These are phyloP conservation scores for Rhinocladiella similis DNA, from an alignment of 2,329 filamentous ascomycete species.

Conservation along the genomic window DNA sequence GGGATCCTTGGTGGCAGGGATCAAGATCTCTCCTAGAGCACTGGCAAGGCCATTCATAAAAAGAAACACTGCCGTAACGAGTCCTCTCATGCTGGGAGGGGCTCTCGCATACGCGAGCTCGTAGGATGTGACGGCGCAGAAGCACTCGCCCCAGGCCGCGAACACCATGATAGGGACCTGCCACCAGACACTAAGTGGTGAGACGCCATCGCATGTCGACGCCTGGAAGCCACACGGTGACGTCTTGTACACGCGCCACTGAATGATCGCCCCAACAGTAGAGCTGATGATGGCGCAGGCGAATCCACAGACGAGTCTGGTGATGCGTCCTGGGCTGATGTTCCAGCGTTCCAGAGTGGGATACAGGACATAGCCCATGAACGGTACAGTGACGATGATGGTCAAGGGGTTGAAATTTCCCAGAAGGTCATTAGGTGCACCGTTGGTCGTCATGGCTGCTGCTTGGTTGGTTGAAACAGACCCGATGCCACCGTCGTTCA, in stretches of 20 bases:
- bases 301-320: slow-evolving; percentile 57
- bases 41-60: slow-evolving; percentile 70
- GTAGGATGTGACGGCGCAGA: slow-evolving; percentile 66
- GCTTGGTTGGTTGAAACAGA: slow-evolving; percentile 43
- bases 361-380: slow-evolving; percentile 49
- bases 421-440: slow-evolving; percentile 61
- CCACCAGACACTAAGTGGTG: slow-evolving; percentile 39
- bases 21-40: slow-evolving; percentile 68
- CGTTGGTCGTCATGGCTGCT: slow-evolving; percentile 55
- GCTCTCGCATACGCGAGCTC: slow-evolving; percentile 75
- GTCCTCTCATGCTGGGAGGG: slow-evolving; percentile 66
- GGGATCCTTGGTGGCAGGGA: slow-evolving; percentile 62
- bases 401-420: slow-evolving; percentile 60
- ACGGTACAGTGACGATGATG: slow-evolving; percentile 51
- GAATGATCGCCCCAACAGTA: slow-evolving; percentile 56
- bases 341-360: slow-evolving; percentile 52
- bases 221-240: slow-evolving; percentile 54
- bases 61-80: slow-evolving; percentile 67
- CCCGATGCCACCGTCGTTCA: slow-evolving; percentile 55
- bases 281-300: slow-evolving; percentile 52
- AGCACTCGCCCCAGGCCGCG: slow-evolving; percentile 57
- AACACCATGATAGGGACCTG: slow-evolving; percentile 52
- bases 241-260: slow-evolving; percentile 59
- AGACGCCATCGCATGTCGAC: slow-evolving; percentile 32
- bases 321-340: slow-evolving; percentile 61